phyloP scores from a whole-genome alignment of 345 rosid species.

The Dovyalis caffra region DNA sequence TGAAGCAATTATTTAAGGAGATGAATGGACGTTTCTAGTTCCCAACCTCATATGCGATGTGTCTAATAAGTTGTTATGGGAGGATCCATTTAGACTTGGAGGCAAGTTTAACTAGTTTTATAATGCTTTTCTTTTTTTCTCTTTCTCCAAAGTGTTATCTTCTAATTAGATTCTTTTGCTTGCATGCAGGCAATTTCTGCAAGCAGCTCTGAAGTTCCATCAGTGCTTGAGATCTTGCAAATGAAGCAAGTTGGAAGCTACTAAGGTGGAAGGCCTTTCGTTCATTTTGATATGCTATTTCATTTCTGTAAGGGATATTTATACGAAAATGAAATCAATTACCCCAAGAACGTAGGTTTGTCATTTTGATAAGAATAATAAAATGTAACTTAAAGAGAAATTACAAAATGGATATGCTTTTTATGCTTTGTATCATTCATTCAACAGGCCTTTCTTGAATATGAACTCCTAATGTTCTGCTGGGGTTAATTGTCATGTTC shows the following conservation, averaged over 20 bases:
- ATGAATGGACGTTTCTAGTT: slow-evolving; percentile 84
- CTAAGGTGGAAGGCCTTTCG: slow-evolving; percentile 55
- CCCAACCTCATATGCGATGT: slow-evolving; percentile 87
- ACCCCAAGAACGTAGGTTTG: not conserved
- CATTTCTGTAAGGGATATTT: not conserved
- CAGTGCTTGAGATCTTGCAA: slow-evolving; percentile 86
- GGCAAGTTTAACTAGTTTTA: slow-evolving; percentile 43
- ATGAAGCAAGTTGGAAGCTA: slow-evolving; percentile 82
- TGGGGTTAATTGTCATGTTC: slow-evolving; percentile 21
- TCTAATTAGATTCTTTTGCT: slow-evolving; percentile 17
- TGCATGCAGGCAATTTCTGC: slow-evolving; percentile 93
- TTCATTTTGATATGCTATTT: slow-evolving; percentile 1
- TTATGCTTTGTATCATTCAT: not conserved
- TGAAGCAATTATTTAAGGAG: slow-evolving; percentile 67
- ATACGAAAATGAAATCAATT: not conserved
- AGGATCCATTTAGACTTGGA: slow-evolving; percentile 86
- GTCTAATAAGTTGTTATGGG: slow-evolving; percentile 73
- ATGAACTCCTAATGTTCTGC: not conserved
- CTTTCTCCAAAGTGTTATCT: not conserved
- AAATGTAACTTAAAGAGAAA: not conserved
- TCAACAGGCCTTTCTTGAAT: not conserved
- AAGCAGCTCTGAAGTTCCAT: slow-evolving; percentile 89
- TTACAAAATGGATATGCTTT: not conserved
- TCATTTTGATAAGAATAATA: not conserved
- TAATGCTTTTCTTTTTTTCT: not conserved